Evolutionary conservation across 2,329 filamentous ascomycete genomes (phyloP).

Genomic region (Thielaviopsis ethacetica): DNA sequence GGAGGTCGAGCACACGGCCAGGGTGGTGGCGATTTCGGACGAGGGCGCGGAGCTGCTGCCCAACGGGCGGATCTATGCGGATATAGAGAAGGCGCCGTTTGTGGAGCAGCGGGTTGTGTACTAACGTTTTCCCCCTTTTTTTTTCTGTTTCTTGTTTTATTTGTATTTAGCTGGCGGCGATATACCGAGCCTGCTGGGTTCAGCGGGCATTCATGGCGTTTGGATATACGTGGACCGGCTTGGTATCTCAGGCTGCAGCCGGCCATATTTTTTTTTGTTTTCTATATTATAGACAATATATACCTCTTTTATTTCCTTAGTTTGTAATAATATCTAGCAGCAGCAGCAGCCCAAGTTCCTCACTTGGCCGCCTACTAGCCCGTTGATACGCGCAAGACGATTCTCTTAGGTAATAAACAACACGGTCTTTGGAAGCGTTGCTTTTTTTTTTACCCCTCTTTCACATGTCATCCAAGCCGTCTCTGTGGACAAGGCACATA

Average conservation of each 20-base stretch:
- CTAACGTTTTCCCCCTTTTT: conserved; percentile 18
- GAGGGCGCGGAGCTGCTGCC: conserved; percentile 49
- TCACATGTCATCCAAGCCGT: too few relatives aligned
- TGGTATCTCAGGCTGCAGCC: not conserved
- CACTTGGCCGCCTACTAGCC: not conserved
- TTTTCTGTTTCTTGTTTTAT: not conserved
- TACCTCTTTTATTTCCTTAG: not conserved
- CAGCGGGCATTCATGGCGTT: not conserved
- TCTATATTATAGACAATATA: not conserved
- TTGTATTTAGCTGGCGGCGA: not conserved
- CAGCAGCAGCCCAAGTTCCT: not conserved
- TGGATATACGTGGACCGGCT: not conserved
- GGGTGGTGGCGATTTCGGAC: conserved; percentile 55
- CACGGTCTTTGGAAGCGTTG: not conserved
- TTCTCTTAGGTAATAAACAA: not conserved
- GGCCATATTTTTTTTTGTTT: not conserved
- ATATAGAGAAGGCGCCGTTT: conserved; percentile 24
- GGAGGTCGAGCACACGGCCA: conserved; percentile 50
- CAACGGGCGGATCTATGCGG: conserved; percentile 21
- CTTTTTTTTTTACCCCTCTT: not conserved
- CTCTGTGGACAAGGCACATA: too few relatives aligned
- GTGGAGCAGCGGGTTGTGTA: conserved; percentile 20
- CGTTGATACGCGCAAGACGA: not conserved
- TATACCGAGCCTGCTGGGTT: not conserved
- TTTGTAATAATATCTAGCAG: not conserved